Evolutionary conservation across 2,329 filamentous ascomycete species (phyloP).

Genomic region (Penicillium paneum): DNA sequence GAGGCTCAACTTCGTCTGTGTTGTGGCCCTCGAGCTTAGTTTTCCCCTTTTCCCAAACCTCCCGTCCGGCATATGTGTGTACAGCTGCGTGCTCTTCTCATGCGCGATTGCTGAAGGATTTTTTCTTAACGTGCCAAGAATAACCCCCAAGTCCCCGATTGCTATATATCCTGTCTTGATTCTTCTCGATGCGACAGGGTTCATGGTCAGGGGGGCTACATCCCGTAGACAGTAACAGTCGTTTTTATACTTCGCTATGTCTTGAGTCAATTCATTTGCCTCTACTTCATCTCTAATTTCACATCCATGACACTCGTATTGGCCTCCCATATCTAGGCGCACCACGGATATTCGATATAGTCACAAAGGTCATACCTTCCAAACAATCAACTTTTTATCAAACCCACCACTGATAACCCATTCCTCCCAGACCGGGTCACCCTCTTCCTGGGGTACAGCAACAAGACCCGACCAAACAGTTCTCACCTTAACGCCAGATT

Average conservation of each 20-base stretch:
- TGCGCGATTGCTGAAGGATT: constrained; percentile 67
- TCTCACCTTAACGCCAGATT: constrained; percentile 56
- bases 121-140: constrained; percentile 61
- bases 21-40: constrained; percentile 11
- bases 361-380: constrained; percentile 38
- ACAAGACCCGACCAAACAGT: constrained; percentile 56
- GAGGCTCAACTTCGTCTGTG: constrained; percentile 7
- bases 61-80: constrained; percentile 64
- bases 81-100: constrained; percentile 61
- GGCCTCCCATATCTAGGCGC: too few relatives aligned
- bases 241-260: not conserved
- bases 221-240: constrained; percentile 22
- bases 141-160: constrained; percentile 40
- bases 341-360: not conserved
- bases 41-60: constrained; percentile 5
- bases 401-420: constrained; percentile 62
- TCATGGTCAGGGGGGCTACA: constrained; percentile 50
- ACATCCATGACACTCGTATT: not conserved
- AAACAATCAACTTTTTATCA: constrained; percentile 60
- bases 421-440: constrained; percentile 43
- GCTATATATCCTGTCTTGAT: constrained; percentile 50
- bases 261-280: not conserved
- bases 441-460: constrained; percentile 19
- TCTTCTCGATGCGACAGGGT: constrained; percentile 40
- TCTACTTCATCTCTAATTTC: not conserved